Conservation (phyloP, 2,329 filamentous ascomycete species). For the Neocatenulostroma microsporum region DNA sequence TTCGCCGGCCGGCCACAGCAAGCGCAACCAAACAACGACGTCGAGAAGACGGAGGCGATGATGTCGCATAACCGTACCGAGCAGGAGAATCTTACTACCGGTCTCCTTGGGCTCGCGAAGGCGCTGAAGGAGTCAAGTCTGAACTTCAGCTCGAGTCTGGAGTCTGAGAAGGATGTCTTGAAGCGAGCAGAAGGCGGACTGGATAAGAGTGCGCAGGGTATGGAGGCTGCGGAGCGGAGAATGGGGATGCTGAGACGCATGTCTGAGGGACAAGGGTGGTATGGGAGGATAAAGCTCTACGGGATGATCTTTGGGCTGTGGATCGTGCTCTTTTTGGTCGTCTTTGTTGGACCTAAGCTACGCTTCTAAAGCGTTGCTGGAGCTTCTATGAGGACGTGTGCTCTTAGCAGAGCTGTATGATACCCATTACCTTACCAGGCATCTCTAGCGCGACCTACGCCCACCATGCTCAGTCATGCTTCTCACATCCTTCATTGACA, state of each 20-base stretch:
- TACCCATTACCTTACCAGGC: background rate
- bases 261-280: slow-evolving; percentile 85
- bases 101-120: slow-evolving; percentile 71
- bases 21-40: slow-evolving; percentile 10
- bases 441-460: too few species aligned
- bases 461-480: too few species aligned
- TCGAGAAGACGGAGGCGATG: slow-evolving; percentile 52
- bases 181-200: slow-evolving; percentile 64
- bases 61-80: slow-evolving; percentile 70
- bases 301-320: slow-evolving; percentile 75
- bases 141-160: slow-evolving; percentile 63
- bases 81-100: slow-evolving; percentile 73
- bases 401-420: too few species aligned
- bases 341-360: slow-evolving; percentile 56
- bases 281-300: slow-evolving; percentile 69
- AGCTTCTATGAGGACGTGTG: too few species aligned
- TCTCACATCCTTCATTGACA: background rate
- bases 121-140: slow-evolving; percentile 69
- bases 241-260: slow-evolving; percentile 73
- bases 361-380: background rate
- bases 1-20: slow-evolving; percentile 27
- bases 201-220: slow-evolving; percentile 64
- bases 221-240: slow-evolving; percentile 65
- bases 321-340: slow-evolving; percentile 67
- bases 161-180: slow-evolving; percentile 66